phyloP scores from a whole-genome alignment of 169 alveolate genomes.

The Cyclospora cayetanensis region DNA sequence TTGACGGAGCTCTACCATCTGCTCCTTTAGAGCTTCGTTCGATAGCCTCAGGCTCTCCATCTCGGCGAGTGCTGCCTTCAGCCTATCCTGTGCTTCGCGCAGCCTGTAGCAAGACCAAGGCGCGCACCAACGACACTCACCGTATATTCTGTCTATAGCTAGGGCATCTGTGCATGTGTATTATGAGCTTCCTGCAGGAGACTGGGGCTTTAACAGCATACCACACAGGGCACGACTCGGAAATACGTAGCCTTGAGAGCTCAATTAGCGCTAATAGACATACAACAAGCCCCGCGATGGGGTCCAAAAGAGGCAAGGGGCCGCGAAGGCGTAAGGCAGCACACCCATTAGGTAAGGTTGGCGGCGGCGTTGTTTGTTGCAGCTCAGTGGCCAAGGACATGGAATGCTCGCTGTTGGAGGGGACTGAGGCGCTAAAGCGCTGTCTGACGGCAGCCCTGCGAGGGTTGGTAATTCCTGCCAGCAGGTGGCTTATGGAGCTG shows the following conservation, averaged over 20 bases:
- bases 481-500: conserved; percentile 15
- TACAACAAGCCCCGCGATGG: not conserved
- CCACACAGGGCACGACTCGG: not conserved
- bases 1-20: not conserved
- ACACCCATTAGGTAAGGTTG: conserved; percentile 2
- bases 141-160: not conserved
- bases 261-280: not conserved
- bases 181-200: not conserved
- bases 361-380: not conserved
- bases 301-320: not conserved
- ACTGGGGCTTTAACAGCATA: not conserved
- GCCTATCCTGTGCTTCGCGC: conserved; percentile 6
- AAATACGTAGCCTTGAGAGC: not conserved
- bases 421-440: not conserved
- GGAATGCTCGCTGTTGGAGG: not conserved
- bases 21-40: not conserved
- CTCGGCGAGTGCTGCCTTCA: conserved; percentile 28
- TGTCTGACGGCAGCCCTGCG: conserved; percentile 31
- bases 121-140: not conserved
- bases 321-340: not conserved
- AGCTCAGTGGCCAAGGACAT: conserved; percentile 26
- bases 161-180: not conserved
- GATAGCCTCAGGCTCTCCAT: conserved; percentile 15
- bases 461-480: not conserved
- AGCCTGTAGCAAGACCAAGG: not conserved